A percentile compares a stretch with the other conserved stretches of the same genome.
Conservation (phyloP, 2,329 filamentous ascomycete species). For the Ophiostoma ips region DNA sequence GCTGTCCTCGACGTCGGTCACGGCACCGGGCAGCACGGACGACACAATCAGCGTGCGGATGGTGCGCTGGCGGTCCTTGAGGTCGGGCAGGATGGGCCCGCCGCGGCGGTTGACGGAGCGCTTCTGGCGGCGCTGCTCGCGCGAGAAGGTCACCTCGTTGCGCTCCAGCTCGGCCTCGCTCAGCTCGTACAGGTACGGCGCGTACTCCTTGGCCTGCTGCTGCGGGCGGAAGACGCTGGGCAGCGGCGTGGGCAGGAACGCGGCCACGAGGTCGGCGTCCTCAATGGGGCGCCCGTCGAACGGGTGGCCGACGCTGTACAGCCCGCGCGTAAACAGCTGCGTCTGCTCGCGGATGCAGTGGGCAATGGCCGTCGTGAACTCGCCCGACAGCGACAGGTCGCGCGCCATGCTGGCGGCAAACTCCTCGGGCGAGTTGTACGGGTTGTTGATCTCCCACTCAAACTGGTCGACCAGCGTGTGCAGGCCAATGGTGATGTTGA, state of each 20-base stretch:
- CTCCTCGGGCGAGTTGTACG: conserved; percentile 83
- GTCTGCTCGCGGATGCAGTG: conserved; percentile 95
- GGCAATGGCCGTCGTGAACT: conserved; percentile 94
- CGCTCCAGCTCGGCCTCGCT: conserved; percentile 81
- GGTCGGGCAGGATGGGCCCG: conserved; percentile 83
- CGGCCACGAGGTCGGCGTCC: conserved; percentile 73
- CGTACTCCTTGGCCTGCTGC: conserved; percentile 86
- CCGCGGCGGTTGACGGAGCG: conserved; percentile 87
- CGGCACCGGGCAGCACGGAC: conserved; percentile 79
- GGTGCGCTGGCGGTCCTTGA: conserved; percentile 87
- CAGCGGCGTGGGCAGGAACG: conserved; percentile 76
- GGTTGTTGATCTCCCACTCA: conserved; percentile 98
- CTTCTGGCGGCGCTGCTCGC: conserved; percentile 90
- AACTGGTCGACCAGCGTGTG: conserved; percentile 94
- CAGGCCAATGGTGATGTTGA: conserved; percentile 94
- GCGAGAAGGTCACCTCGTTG: conserved; percentile 82
- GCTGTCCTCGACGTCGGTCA: conserved; percentile 65
- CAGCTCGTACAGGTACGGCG: conserved; percentile 86
- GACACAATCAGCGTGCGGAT: conserved; percentile 88
- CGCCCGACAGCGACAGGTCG: conserved; percentile 81
- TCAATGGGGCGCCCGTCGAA: conserved; percentile 92
- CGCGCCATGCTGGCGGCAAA: conserved; percentile 82
- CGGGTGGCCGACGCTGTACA: conserved; percentile 85
- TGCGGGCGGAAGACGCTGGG: conserved; percentile 75
- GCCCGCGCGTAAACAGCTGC: conserved; percentile 82